Base-by-base conservation (phyloP, 2,329 filamentous ascomycete species). In the Aspergillus quadricinctus region DNA sequence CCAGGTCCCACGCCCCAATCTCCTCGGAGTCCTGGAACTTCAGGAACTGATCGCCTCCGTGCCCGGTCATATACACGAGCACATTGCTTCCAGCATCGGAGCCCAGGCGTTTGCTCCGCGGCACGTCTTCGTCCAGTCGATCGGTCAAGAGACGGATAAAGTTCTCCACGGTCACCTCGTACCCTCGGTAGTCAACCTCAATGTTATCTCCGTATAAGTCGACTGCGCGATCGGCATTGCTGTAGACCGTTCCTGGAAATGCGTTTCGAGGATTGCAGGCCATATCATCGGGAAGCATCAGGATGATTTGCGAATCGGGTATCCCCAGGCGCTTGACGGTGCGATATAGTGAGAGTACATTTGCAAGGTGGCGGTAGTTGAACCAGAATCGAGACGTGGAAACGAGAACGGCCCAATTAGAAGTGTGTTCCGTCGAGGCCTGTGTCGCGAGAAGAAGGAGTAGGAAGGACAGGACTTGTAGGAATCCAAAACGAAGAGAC, bases 251-350 rank as follows among this genome's bases (percentile, higher is more conserved):
- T 52, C 94, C 94, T 0, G 94, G 92, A 74, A 99, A 99, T 50
- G 92, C 92, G 73, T 99, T 99, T 68, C 94, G 91, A 31, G 94
- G 94, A 77, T 99, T 99, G 81, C 94, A 99, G 41, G 94, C 94
- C 91, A 99, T 97, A 78, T 99, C 94, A 74, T 99, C 94, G 23
- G 94, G 94, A n/a, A 99, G 85, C 92, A 99, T 97, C 64, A 99
- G 88, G 72, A 99, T 97, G 77, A 99, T 99, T 74, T 99, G 94
- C 52, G 91, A 96, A 76, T 99, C 94, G 37, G 94, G 94, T 58
- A 99, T 99, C 49, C 94, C 94, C 40, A 99, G 86, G 11, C 94
- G 90, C 79, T 99, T 99, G 61, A 99, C 94, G 56, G 94, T 99
- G 57, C 94, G 90, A 78, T 99, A 99, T 61, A 99, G 87, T 57